Base-by-base conservation (phyloP, 768 basidiomycete genomes). In the Naganishia onofrii region DNA sequence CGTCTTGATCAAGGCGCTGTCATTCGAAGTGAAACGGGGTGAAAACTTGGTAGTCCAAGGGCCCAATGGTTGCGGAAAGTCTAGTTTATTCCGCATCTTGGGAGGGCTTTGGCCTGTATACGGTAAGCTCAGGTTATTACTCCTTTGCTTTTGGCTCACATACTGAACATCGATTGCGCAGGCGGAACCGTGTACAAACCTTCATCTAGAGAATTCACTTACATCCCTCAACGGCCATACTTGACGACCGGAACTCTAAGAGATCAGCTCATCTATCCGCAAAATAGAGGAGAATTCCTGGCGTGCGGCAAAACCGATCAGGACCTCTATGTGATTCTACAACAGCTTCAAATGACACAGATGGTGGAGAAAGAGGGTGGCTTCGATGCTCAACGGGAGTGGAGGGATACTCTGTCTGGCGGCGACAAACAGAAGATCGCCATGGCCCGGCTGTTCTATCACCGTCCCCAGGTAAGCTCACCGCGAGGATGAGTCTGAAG, bases 391-490 rank as follows among this genome's bases (percentile, higher is more conserved):
- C 84, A 86, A n/a, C 85, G 88, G 57, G 95, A 97, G 76, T 98
- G 95, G 95, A 86, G 92, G 72, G 93, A 96, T 78, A 87, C 90
- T 2, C 82, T 98, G 38, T 93, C 91, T 76, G 94, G 95, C 0
- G 94, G 94, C 23, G 95, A 96, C 80, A 92, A 98, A 80, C 94
- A 98, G 72, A 89, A 94, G 82, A 90, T 98, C 69, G 95, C 95
- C 0, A 97, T 95, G 93, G 95, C 93, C 15, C 84, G 95, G 74
- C 80, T 99, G 74, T 99, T 97, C 79, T 99, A 99, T 80, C 95
- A 98, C 78, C 84, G 85, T 69, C 95, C 95, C 12, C 94, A 63
- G 38, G 60, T 63, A 29, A 63, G 60, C 60, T 42, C 23, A 2
- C 6, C 4, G 23, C 28, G 26, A 26, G 92, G 85, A 92, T 88